These are phyloP conservation scores for Daldinia decipiens DNA, from an alignment of 495 filamentous ascomycete genomes.

Conservation along the genomic window DNA sequence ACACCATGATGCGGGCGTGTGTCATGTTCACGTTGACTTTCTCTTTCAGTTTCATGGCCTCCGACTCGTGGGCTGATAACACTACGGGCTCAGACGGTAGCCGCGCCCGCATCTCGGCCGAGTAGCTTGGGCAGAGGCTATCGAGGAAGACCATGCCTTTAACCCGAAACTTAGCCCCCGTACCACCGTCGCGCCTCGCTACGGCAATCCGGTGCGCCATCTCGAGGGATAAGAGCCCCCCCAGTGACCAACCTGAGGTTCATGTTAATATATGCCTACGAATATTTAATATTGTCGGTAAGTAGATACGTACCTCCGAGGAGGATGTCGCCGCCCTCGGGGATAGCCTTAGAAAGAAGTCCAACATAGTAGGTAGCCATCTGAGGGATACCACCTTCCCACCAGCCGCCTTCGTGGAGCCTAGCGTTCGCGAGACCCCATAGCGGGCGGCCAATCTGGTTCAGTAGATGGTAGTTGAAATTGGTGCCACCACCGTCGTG, in stretches of 20 bases:
- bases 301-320: slow-evolving; percentile 33
- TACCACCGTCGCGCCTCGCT: slow-evolving; percentile 12
- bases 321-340: slow-evolving; percentile 48
- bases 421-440: slow-evolving; percentile 53
- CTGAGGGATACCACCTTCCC: slow-evolving; percentile 47
- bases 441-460: slow-evolving; percentile 45
- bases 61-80: slow-evolving; percentile 45
- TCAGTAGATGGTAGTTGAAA: slow-evolving; percentile 49
- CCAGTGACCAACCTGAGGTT: slow-evolving; percentile 57
- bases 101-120: slow-evolving; percentile 26
- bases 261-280: background rate
- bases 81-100: slow-evolving; percentile 27
- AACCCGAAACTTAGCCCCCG: slow-evolving; percentile 39
- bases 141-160: slow-evolving; percentile 60
- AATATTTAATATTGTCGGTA: background rate
- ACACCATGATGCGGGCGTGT: slow-evolving; percentile 52
- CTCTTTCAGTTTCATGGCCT: slow-evolving; percentile 51
- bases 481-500: slow-evolving; percentile 56
- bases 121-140: slow-evolving; percentile 48
- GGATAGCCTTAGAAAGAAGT: slow-evolving; percentile 45
- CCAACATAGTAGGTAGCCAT: slow-evolving; percentile 48
- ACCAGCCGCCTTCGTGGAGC: slow-evolving; percentile 48
- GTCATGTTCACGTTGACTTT: slow-evolving; percentile 51
- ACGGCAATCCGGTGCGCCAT: slow-evolving; percentile 50
- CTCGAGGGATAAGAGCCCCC: slow-evolving; percentile 56